These are phyloP conservation scores for Tolypocladium ophioglossoides DNA, from an alignment of 2,329 filamentous ascomycete genomes.

Conservation along the genomic window DNA sequence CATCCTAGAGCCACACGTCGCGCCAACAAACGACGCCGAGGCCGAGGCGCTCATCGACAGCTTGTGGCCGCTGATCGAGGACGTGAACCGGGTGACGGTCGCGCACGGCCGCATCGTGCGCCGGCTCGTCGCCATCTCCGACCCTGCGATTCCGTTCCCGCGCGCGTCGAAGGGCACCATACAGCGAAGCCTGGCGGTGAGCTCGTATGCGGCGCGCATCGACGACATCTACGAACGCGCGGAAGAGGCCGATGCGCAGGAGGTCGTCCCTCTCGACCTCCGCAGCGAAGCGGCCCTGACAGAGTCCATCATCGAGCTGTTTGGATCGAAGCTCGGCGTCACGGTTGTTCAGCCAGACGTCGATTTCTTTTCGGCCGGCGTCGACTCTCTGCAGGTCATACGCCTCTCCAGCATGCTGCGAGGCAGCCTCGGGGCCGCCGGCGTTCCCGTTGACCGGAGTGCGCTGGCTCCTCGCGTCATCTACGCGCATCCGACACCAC, in stretches of 20 bases:
- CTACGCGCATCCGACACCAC: conserved; percentile 18
- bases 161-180: conserved; percentile 35
- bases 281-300: conserved; percentile 11
- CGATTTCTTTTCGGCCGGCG: conserved; percentile 27
- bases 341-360: conserved; percentile 11
- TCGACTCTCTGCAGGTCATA: conserved; percentile 30
- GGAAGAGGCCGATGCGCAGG: neutral
- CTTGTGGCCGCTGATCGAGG: conserved; percentile 31
- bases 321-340: conserved; percentile 6
- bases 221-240: conserved; percentile 26
- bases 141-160: conserved; percentile 29
- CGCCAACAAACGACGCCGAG: conserved; percentile 14
- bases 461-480: conserved; percentile 13
- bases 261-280: conserved; percentile 7
- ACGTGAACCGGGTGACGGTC: conserved; percentile 31
- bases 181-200: conserved; percentile 26
- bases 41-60: conserved; percentile 23
- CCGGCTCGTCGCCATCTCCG: conserved; percentile 26
- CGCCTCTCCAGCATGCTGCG: conserved; percentile 8
- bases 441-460: conserved; percentile 4
- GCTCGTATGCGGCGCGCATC: conserved; percentile 32
- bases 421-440: conserved; percentile 8
- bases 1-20: conserved; percentile 30
- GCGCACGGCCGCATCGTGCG: conserved; percentile 34
- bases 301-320: conserved; percentile 11